A percentile compares a stretch with the other conserved stretches of the same genome.
These are phyloP conservation scores for Phoma herbarum DNA, from an alignment of 2,329 filamentous ascomycete species.

Conservation along the genomic window DNA sequence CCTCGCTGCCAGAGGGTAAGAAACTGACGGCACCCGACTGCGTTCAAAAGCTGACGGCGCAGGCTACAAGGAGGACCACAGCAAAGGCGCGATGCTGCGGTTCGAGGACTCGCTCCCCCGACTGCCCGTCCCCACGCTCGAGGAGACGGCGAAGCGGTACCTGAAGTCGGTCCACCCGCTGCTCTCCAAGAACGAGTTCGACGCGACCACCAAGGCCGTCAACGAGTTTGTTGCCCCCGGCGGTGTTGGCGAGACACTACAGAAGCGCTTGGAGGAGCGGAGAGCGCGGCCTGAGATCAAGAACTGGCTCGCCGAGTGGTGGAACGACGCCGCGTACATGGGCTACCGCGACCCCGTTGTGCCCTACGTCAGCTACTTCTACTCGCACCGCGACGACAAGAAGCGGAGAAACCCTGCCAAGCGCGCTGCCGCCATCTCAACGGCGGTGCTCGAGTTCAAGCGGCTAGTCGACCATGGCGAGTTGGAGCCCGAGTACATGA, in stretches of 20 bases:
- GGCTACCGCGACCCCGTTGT: constrained; percentile 94
- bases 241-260: constrained; percentile 80
- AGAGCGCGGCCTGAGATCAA: constrained; percentile 80
- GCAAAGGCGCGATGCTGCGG: constrained; percentile 81
- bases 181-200: constrained; percentile 72
- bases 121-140: constrained; percentile 80
- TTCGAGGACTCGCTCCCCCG: constrained; percentile 86
- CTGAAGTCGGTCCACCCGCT: constrained; percentile 81
- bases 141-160: constrained; percentile 83
- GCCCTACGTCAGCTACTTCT: constrained; percentile 99
- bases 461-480: constrained; percentile 82
- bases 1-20: constrained; percentile 58
- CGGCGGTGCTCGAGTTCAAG: constrained; percentile 91
- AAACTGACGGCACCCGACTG: constrained; percentile 1
- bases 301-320: constrained; percentile 99
- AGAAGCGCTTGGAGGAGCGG: constrained; percentile 84
- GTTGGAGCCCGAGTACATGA: constrained; percentile 98
- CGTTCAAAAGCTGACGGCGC: constrained; percentile 14
- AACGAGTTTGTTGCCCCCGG: constrained; percentile 89
- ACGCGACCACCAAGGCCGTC: constrained; percentile 81
- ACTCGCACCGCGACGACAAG: constrained; percentile 95
- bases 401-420: constrained; percentile 86
- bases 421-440: constrained; percentile 89
- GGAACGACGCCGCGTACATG: constrained; percentile 95
- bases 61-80: constrained; percentile 83